Percentiles rank a stretch among this genome's conserved stretches.
Conservation (phyloP, 768 basidiomycete genomes). For the Mycena pura region DNA sequence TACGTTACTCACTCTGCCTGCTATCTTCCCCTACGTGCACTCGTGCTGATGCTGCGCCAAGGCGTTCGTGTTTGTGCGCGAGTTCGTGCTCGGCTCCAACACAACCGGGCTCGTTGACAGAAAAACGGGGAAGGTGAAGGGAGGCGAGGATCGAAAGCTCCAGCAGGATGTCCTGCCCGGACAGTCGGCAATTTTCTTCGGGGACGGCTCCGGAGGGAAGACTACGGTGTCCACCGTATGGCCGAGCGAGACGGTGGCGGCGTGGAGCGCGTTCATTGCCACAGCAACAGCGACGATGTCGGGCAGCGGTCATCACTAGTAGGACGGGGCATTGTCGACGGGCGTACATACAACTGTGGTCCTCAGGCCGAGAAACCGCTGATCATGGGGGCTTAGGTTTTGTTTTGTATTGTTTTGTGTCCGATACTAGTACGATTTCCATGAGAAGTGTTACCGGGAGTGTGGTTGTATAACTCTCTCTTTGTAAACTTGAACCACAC, state of each 20-base stretch:
- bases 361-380: too few relatives aligned
- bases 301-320: too few relatives aligned
- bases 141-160: not conserved
- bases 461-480: too few relatives aligned
- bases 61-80: conserved; percentile 51
- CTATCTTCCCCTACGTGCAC: conserved; percentile 5
- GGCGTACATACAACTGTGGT: too few relatives aligned
- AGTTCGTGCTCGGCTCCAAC: conserved; percentile 55
- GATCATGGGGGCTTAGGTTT: too few relatives aligned
- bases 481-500: too few relatives aligned
- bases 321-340: too few relatives aligned
- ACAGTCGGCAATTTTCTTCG: conserved; percentile 3
- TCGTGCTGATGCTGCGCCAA: conserved; percentile 17
- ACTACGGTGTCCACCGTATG: not conserved
- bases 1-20: not conserved
- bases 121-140: not conserved
- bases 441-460: too few relatives aligned
- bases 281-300: too few relatives aligned
- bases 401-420: too few relatives aligned
- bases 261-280: conserved; percentile 6
- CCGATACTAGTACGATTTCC: too few relatives aligned
- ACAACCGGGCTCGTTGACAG: conserved; percentile 46
- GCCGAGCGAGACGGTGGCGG: conserved; percentile 10
- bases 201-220: not conserved
- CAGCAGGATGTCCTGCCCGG: not conserved